Conservation (phyloP, 2,329 filamentous ascomycete species). For the Elsinoe arachidis region DNA sequence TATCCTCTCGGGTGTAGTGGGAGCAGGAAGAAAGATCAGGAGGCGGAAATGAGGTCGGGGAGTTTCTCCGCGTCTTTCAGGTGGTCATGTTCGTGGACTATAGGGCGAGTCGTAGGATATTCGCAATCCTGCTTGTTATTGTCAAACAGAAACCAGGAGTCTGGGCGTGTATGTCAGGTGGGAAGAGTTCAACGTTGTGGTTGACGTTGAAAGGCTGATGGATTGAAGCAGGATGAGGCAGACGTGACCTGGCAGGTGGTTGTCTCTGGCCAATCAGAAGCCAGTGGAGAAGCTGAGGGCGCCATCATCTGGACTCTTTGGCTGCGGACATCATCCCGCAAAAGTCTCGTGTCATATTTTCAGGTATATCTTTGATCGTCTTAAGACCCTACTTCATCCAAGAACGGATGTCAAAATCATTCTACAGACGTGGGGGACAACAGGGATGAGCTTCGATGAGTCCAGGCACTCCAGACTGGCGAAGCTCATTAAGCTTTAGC, state of each 20-base stretch:
- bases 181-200: neutral
- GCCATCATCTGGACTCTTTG: neutral
- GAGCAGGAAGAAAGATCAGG: neutral
- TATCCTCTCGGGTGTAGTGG: no score
- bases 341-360: neutral
- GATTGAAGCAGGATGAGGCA: constrained; percentile 1
- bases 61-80: neutral
- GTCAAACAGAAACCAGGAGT: neutral
- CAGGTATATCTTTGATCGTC: neutral
- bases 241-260: neutral
- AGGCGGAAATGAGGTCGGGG: constrained; percentile 1
- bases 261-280: neutral
- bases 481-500: constrained; percentile 11
- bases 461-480: constrained; percentile 10
- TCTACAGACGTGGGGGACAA: neutral
- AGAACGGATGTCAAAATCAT: neutral
- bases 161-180: neutral
- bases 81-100: neutral
- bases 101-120: no score
- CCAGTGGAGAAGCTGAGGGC: neutral
- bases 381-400: neutral
- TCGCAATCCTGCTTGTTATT: no score
- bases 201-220: constrained; percentile 4
- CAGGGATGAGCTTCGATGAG: constrained; percentile 2
- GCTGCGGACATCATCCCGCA: neutral